Evolutionary conservation across 495 filamentous ascomycete genomes (phyloP).

Genomic region (Jackrogersella minutella): DNA sequence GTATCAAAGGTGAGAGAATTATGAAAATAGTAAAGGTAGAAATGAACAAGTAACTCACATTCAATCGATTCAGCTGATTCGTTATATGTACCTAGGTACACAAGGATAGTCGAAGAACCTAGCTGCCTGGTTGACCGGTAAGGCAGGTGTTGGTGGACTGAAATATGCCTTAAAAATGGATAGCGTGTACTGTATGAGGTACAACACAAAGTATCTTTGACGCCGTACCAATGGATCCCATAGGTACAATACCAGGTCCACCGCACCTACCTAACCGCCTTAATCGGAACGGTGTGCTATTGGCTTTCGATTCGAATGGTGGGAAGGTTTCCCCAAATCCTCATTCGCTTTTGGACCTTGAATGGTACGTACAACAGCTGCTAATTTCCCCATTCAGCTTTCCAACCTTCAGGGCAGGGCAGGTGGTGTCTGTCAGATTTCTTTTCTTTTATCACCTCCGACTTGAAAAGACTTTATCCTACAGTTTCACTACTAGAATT

Average conservation of each 20-base stretch:
- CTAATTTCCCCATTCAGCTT: slow-evolving; percentile 41
- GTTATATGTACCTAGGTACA: not conserved
- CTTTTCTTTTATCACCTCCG: not conserved
- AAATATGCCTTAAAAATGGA: not conserved
- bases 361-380: slow-evolving; percentile 10
- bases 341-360: slow-evolving; percentile 10
- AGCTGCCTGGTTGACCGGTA: not conserved
- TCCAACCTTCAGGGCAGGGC: slow-evolving; percentile 27
- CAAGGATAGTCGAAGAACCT: not conserved
- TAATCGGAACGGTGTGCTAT: slow-evolving; percentile 33
- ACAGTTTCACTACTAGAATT: slow-evolving; percentile 2
- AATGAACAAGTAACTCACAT: not conserved
- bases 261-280: slow-evolving; percentile 23
- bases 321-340: slow-evolving; percentile 26
- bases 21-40: not conserved
- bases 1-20: not conserved
- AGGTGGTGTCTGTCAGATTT: slow-evolving; percentile 37
- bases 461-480: not conserved
- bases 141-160: slow-evolving; percentile 7
- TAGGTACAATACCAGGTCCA: slow-evolving; percentile 9
- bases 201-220: no score
- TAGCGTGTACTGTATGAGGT: no score
- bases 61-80: not conserved
- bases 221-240: no score
- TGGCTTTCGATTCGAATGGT: slow-evolving; percentile 26